Evolutionary conservation across 805 yeast genomes (phyloP), one percentile per base, ranked within the genome.

Genomic region (Lachancea sp.): DNA sequence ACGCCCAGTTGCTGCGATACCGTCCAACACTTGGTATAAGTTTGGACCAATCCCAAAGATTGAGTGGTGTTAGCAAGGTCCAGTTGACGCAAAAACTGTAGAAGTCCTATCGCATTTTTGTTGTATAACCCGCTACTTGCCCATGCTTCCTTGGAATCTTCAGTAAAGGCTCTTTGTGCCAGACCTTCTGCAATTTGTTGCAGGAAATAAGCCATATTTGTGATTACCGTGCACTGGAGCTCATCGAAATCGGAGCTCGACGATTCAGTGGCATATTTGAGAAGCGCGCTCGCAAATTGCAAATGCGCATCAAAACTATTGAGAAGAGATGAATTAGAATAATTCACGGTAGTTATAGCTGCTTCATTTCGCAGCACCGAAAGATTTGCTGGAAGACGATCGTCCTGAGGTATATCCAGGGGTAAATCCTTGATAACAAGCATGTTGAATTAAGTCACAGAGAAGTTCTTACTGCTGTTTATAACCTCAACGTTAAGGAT

Each of bases 1-100:
- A 62, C 48, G 3, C 62, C 57, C 17, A 62, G 40, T 46, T 63
- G 64, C 38, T 63, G 66, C 17, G 58, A 19, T 34, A 60, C 32
- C 37, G 47, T 31, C 44, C 44, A 48, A 38, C 44, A 38, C 19
- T 36, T 26, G 18, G 31, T 18, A 17, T 33, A 39, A 18, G 42
- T 41, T 29, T 39, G 46, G 4, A 48, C 41, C 37, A 34, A 10
- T 10, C 41, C 35, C 34, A 48, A 29, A 11, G 25, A 19, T 16
- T 31, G 19, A 19, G 44, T 30, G 30, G 30, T 44, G 17, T 18
- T 35, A 11, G 47, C 27, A 19, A 44, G 26, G 7, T 18, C 13
- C 18, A 40, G 12, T 13, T 19, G 13, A 25, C 30, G 4, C 26
- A 30, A 19, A 29, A 51, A 59, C 19, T 54, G 51, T 11, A 58